A percentile compares a stretch with the other conserved stretches of the same genome.
phyloP scores from a whole-genome alignment of 371 early-diverging fungal genomes.

The Homolaphlyctis polyrhiza region DNA sequence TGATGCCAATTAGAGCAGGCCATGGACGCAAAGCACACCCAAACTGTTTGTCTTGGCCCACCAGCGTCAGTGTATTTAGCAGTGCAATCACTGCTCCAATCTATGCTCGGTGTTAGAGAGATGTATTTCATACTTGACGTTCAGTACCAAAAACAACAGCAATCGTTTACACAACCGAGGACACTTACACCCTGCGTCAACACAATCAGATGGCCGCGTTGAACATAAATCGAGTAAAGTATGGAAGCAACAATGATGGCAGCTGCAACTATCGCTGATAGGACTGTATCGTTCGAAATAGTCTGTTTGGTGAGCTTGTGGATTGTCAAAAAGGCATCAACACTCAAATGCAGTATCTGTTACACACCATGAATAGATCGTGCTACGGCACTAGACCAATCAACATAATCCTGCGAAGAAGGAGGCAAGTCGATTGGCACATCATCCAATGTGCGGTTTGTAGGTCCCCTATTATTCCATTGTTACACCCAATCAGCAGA shows the following conservation, averaged over 20 bases:
- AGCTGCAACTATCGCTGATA: background rate
- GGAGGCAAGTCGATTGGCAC: background rate
- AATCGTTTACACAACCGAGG: background rate
- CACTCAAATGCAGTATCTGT: background rate
- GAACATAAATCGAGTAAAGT: background rate
- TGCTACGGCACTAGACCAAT: background rate
- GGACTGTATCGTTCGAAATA: background rate
- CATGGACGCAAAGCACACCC: background rate
- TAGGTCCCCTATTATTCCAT: background rate
- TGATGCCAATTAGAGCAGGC: background rate
- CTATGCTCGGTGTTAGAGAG: background rate
- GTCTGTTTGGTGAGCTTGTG: background rate
- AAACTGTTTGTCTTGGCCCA: background rate
- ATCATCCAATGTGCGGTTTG: background rate
- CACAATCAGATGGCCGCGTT: background rate
- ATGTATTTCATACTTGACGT: background rate
- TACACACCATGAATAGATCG: background rate
- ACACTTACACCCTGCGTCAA: background rate
- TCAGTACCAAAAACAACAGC: background rate
- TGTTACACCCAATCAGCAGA: background rate
- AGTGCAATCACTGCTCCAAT: background rate
- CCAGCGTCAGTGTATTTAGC: background rate
- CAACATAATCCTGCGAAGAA: background rate
- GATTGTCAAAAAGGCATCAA: background rate
- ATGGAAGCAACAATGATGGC: background rate